Evolutionary conservation across 2,329 filamentous ascomycete genomes (phyloP), one percentile per base, ranked within the genome.

Genomic region (Coniella lustricola): DNA sequence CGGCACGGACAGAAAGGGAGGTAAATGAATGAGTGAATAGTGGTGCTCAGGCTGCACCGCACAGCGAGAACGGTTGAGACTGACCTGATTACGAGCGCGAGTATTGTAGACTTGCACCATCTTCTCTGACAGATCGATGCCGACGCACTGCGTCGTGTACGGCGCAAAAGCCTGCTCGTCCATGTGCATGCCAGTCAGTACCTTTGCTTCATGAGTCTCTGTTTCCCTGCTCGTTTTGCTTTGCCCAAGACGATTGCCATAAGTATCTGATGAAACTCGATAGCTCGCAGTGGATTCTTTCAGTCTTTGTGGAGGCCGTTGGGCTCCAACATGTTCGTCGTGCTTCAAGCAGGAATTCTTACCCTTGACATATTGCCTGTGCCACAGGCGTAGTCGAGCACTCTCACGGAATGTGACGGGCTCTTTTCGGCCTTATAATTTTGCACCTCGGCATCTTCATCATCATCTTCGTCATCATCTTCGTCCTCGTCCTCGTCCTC

Each of bases 321-420:
- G 25, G 10, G 25, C 25, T 29, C 25, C 25, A 10, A 29, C 25
- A 5, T 29, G 25, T 29, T 10, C 5, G 25, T 29, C 25, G 5
- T 5, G 25, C 5, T 5, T 10, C n/a, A 21, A 25, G 8, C 16
- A 2, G 20, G 3, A 31, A 7, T 12, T 7, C 73, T 56, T 60
- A 85, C 82, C 62, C 76, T 73, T 12, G 83, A 84, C 54, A 87
- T 70, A 47, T 79, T 64, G 2, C 84, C 84, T 5, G 83, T 82
- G 8, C 86, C 86, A 60, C 85, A 90, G 14, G 86, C 86, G 64
- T 90, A 90, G 61, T 90, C 86, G 2, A 90, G 69, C 17, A 88
- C 65, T 39, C 75, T 74, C 36, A 80, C 69, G 48, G 57, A 59
- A 58, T 57, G 67, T 41, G 52, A 55, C 1, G 57, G 50, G 33